Evolutionary conservation across 164 flowering plant species (phyloP).

Genomic region (Nymphaea colorata): DNA sequence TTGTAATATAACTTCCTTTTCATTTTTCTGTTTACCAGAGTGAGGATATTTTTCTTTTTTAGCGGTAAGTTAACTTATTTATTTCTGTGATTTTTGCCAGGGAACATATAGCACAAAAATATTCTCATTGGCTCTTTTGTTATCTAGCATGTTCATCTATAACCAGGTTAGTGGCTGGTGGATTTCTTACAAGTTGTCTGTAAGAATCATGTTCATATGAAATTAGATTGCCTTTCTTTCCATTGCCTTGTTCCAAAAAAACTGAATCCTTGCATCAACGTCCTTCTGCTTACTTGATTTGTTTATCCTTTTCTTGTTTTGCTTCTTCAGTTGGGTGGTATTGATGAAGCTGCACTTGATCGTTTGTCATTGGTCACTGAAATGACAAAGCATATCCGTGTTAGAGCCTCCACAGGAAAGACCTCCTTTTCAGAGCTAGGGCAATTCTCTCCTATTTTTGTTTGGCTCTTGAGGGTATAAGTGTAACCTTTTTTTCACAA

Average conservation of each 20-base stretch:
- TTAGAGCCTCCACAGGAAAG: conserved; percentile 88
- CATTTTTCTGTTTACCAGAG: too few relatives aligned
- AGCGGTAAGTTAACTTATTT: not conserved
- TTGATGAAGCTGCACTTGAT: conserved; percentile 96
- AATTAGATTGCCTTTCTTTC: not conserved
- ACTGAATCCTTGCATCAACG: not conserved
- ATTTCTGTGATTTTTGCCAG: conserved; percentile 22
- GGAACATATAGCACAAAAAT: conserved; percentile 98
- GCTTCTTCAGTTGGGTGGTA: conserved; percentile 82
- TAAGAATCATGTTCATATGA: not conserved
- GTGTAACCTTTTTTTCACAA: not conserved
- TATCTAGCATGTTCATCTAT: conserved; percentile 97
- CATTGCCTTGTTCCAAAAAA: not conserved
- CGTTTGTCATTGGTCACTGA: conserved; percentile 98
- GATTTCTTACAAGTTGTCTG: not conserved
- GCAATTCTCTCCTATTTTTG: conserved; percentile 96
- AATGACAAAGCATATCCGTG: conserved; percentile 98
- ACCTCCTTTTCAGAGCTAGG: conserved; percentile 81
- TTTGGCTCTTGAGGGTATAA: conserved; percentile 94
- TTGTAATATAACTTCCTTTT: too few relatives aligned
- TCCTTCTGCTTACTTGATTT: not conserved
- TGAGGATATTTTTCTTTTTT: not conserved
- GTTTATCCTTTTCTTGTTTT: conserved; percentile 1
- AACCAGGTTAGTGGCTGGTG: conserved; percentile 62
- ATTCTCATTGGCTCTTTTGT: conserved; percentile 86